Evolutionary conservation across 306 rosid species (phyloP), one percentile per base, ranked within the genome.

Genomic region (Begonia peltatifolia): DNA sequence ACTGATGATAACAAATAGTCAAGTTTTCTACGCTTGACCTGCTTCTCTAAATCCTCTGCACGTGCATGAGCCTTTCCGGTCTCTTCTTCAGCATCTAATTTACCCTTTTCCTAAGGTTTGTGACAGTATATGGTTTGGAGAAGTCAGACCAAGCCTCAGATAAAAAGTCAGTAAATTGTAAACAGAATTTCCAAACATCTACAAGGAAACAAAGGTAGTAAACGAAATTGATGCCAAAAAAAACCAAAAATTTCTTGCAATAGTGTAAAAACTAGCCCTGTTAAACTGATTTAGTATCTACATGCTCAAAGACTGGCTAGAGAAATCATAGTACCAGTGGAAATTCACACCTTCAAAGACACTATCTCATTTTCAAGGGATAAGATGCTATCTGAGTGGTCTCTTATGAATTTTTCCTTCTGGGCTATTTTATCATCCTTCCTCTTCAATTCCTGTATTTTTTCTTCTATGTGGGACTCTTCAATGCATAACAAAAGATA

Each of bases 31-130:
- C 46, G 36, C 41, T 78, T 70, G 48, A 81, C 97, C 97, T 86
- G 82, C 44, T 79, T 78, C 68, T 80, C 93, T 46, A 92, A 76
- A 79, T 81, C 93, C 60, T 67, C 76, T 61, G 92, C 88, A 49
- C 81, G 96, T 41, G 94, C 94, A 83, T 79, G 68, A 60, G 87
- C 96, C 84, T 86, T 77, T 56, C 64, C 94, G 52, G 81, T 76
- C 69, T 65, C 80, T 83, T 83, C 77, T 67, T 79, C 78, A 9
- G 65, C 88, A 64, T 75, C 74, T 63, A 50, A 46, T 2, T 80
- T 43, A 48, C 76, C 96, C 36, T 83, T 83, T 71, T 83, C 59
- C 99, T 92, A 15, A 36, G 15, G 47, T 20, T 25, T 1, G 17
- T 13, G 36, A 42, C 6, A 42, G 52, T n/a, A 25, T 6, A 22